These are phyloP conservation scores for Ashbya aceris DNA, from an alignment of 1,139 yeast genomes.

Conservation along the genomic window DNA sequence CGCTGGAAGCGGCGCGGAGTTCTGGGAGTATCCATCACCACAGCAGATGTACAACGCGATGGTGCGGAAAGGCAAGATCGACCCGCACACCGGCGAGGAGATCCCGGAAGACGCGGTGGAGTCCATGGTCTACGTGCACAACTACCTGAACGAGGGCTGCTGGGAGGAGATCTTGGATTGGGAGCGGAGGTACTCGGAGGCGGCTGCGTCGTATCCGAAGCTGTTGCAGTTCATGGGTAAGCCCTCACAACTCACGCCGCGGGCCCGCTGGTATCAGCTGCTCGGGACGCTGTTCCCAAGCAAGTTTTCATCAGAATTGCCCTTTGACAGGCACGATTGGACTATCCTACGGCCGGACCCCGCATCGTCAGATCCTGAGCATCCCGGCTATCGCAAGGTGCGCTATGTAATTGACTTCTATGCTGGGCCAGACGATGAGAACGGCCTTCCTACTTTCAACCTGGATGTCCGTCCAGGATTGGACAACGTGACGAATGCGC, in stretches of 20 bases:
- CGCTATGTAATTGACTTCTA: slow-evolving; percentile 94
- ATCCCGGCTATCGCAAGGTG: slow-evolving; percentile 49
- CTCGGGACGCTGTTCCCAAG: slow-evolving; percentile 67
- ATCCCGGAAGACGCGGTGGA: slow-evolving; percentile 94
- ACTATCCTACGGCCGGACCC: slow-evolving; percentile 61
- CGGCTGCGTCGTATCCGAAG: slow-evolving; percentile 57
- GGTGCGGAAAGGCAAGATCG: slow-evolving; percentile 76
- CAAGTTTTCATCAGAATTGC: slow-evolving; percentile 67
- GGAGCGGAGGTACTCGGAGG: slow-evolving; percentile 58
- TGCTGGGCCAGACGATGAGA: slow-evolving; percentile 84
- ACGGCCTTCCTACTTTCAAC: slow-evolving; percentile 83
- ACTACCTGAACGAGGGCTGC: slow-evolving; percentile 93
- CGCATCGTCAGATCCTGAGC: slow-evolving; percentile 22
- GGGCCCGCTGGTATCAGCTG: slow-evolving; percentile 63
- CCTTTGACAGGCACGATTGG: slow-evolving; percentile 99
- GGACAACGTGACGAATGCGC: slow-evolving; percentile 53
- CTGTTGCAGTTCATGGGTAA: slow-evolving; percentile 83
- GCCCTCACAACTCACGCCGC: slow-evolving; percentile 81
- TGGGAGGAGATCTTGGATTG: slow-evolving; percentile 92
- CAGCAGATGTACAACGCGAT: slow-evolving; percentile 98
- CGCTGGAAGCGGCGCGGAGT: slow-evolving; percentile 42
- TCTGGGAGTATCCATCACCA: slow-evolving; percentile 98
- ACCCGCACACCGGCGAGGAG: slow-evolving; percentile 39
- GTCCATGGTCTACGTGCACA: slow-evolving; percentile 95
- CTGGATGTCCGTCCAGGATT: slow-evolving; percentile 94